These are phyloP conservation scores for Dittrichia graveolens DNA, from an alignment of 129 eudicot species.

Conservation along the genomic window DNA sequence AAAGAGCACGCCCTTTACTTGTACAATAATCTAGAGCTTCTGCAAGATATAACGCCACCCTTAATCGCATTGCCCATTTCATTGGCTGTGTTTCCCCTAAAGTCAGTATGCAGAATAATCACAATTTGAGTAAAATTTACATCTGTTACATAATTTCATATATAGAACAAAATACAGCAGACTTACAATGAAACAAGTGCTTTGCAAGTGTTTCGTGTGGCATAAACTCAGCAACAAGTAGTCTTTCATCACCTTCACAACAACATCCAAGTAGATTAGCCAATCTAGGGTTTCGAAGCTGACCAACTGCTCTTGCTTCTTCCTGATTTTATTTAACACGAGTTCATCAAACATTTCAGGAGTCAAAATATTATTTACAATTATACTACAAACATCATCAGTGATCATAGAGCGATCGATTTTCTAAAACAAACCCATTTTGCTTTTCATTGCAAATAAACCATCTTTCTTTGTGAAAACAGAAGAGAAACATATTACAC, in stretches of 20 bases:
- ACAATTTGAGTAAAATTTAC: constrained; percentile 4
- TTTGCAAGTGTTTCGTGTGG: constrained; percentile 89
- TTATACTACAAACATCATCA: neutral
- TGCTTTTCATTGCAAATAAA: neutral
- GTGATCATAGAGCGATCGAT: neutral
- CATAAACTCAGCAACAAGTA: constrained; percentile 89
- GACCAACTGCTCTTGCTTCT: constrained; percentile 92
- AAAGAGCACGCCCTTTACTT: constrained; percentile 75
- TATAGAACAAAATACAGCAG: neutral
- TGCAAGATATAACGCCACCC: constrained; percentile 89
- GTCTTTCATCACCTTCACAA: constrained; percentile 82
- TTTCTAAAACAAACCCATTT: neutral
- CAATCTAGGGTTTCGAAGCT: constrained; percentile 71
- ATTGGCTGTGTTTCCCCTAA: constrained; percentile 95
- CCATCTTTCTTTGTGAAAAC: neutral
- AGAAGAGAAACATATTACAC: neutral
- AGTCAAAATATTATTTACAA: neutral
- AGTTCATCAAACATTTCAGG: neutral
- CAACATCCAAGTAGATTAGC: constrained; percentile 91
- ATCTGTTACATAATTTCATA: neutral
- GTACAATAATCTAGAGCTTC: constrained; percentile 93
- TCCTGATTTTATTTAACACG: constrained; percentile 43
- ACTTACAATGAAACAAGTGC: constrained; percentile 91
- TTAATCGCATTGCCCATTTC: constrained; percentile 98
- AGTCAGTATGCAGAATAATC: constrained; percentile 34